Evolutionary conservation across 352 stramenopile genomes (phyloP), one percentile per base, ranked within the genome.

Genomic region (Pythium rishiriense): DNA sequence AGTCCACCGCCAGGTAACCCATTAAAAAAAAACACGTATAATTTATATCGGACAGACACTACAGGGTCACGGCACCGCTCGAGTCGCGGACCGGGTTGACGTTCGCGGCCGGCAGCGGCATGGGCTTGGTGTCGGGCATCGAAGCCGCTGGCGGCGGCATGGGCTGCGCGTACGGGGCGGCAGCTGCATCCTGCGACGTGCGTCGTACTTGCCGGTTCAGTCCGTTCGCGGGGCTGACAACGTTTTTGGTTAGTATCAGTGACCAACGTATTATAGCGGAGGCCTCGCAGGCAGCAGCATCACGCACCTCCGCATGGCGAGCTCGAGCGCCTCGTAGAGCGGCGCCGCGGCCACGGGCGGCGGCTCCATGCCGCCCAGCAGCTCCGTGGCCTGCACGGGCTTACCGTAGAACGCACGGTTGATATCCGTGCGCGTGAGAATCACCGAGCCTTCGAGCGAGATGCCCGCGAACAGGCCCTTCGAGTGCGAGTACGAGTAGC

Each of bases 361-460:
- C 14, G 79, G 73, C 50, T 97, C 81, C 37, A 83, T 74, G 11
- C 89, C 88, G 22, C 76, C 74, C 14, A 98, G 72, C 26, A 98
- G 74, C 53, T 96, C 73, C 11, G 79, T 58, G 10, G 85, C 77
- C 31, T 75, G 61, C 19, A 97, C 69, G 17, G 81, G 71, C 28
- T 81, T 81, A 31, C 91, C 90, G 71, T 98, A 98, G 71, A 98
- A 98, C 28, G 81, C 82, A 24, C 82, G 75, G 70, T 98, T 98
- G 48, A 98, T 87, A 49, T 96, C 87, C 15, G 85, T 66, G 24
- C 96, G 89, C 12, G 88, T 76, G n/a, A 96, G 76, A 31, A 97
- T 85, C 25, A 98, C 72, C 10, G 90, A 93, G n/a, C 86, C 90
- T 67, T 98, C 90, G 19, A 98, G 75, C 28, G 84, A 94, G 51